These are phyloP conservation scores for Xylaria cubensis DNA, from an alignment of 495 filamentous ascomycete species.

Conservation along the genomic window DNA sequence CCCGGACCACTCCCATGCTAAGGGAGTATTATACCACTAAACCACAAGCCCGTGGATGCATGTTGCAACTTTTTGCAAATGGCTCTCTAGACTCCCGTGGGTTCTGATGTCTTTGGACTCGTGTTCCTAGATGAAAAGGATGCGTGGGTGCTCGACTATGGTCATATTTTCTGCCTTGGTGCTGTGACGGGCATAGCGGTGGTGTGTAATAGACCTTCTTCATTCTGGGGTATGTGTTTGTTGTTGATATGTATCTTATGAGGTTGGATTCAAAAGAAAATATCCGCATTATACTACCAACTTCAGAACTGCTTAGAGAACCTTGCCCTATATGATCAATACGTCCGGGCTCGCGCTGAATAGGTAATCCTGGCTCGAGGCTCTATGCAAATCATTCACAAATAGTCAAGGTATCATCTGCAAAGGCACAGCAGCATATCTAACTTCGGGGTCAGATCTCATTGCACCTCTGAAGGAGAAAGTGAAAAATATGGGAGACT, in stretches of 20 bases:
- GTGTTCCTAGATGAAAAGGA: background rate
- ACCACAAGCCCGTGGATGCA: conserved; percentile 25
- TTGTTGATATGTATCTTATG: background rate
- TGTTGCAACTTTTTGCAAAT: background rate
- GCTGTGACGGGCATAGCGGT: background rate
- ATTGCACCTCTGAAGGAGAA: background rate
- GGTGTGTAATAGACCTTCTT: background rate
- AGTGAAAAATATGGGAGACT: background rate
- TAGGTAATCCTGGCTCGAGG: background rate
- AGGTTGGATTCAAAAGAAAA: background rate
- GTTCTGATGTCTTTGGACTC: background rate
- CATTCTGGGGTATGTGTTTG: background rate
- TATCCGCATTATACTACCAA: background rate
- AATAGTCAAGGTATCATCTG: background rate
- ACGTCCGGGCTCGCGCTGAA: background rate
- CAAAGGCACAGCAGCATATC: background rate
- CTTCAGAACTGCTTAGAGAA: background rate
- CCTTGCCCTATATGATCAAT: background rate
- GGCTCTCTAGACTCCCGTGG: background rate
- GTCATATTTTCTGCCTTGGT: background rate
- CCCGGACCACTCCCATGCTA: conserved; percentile 59
- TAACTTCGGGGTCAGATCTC: background rate
- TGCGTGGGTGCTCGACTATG: background rate
- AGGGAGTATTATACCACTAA: conserved; percentile 33
- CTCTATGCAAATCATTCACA: background rate